phyloP scores from a whole-genome alignment of 352 stramenopile species.

The Pythium dissotocum region DNA sequence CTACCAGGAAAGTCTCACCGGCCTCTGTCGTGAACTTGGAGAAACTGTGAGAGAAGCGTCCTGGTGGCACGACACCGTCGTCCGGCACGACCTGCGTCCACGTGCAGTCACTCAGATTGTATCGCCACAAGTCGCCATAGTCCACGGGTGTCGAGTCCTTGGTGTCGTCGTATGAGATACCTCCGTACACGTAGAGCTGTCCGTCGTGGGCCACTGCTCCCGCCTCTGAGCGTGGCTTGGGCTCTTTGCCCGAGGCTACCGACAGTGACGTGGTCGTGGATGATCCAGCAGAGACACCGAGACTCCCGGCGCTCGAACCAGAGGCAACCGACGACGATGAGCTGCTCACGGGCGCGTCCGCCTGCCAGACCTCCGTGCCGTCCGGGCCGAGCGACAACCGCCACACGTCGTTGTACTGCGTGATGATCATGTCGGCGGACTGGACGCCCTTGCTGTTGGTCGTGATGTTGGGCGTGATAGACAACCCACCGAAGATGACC shows the following conservation, averaged over 20 bases:
- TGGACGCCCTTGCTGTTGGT: neutral
- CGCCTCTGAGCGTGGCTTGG: conserved; percentile 49
- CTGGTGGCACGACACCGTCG: conserved; percentile 30
- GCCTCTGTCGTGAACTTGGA: conserved; percentile 35
- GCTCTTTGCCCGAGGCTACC: conserved; percentile 10
- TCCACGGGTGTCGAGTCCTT: conserved; percentile 37
- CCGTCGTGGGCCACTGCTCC: conserved; percentile 48
- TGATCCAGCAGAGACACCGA: neutral
- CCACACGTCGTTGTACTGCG: conserved; percentile 36
- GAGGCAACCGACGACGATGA: neutral
- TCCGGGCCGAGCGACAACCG: conserved; percentile 30
- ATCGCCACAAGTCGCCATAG: conserved; percentile 68
- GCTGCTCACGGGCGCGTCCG: conserved; percentile 27
- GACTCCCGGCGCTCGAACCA: neutral
- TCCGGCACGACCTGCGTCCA: conserved; percentile 43
- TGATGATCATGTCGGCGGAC: conserved; percentile 17
- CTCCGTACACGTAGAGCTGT: conserved; percentile 64
- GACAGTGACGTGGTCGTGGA: neutral
- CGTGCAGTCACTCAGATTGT: conserved; percentile 41
- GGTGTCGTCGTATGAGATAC: conserved; percentile 62
- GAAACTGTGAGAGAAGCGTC: conserved; percentile 67
- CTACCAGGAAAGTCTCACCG: conserved; percentile 44
- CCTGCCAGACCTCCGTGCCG: conserved; percentile 34
- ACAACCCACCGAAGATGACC: conserved; percentile 31
- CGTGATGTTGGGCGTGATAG: conserved; percentile 10